phyloP scores from a whole-genome alignment of 306 rosid genomes.

The Carpinus viminea region DNA sequence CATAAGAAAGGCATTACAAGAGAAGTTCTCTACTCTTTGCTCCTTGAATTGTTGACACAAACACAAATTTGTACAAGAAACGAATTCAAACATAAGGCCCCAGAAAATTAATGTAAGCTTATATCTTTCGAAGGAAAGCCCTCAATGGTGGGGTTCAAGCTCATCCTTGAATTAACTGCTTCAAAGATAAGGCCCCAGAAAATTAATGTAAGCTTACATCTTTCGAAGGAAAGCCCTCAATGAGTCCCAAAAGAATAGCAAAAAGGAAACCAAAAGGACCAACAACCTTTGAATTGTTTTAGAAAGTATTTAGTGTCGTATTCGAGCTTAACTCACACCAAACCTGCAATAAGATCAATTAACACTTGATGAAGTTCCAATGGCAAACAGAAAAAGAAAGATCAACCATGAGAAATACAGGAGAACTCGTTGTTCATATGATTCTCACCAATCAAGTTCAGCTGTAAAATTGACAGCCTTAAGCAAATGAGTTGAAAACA shows the following conservation, averaged over 20 bases:
- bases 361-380: too few species aligned
- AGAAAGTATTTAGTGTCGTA: too few species aligned
- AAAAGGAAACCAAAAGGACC: too few species aligned
- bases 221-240: too few species aligned
- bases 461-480: conserved; percentile 87
- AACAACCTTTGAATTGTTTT: too few species aligned
- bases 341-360: too few species aligned
- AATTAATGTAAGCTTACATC: too few species aligned
- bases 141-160: conserved; percentile 45
- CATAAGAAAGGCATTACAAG: neutral
- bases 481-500: conserved; percentile 75
- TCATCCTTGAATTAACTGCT: conserved; percentile 75
- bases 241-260: too few species aligned
- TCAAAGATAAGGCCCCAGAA: too few species aligned
- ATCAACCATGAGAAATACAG: neutral
- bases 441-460: conserved; percentile 90
- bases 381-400: too few species aligned
- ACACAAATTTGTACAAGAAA: neutral
- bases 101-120: conserved; percentile 32
- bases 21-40: neutral
- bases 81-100: neutral
- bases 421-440: conserved; percentile 17
- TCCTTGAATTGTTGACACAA: neutral
- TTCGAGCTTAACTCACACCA: too few species aligned
- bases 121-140: conserved; percentile 73